These are phyloP conservation scores for Penicillium ucsense DNA, from an alignment of 495 filamentous ascomycete genomes.

Conservation along the genomic window DNA sequence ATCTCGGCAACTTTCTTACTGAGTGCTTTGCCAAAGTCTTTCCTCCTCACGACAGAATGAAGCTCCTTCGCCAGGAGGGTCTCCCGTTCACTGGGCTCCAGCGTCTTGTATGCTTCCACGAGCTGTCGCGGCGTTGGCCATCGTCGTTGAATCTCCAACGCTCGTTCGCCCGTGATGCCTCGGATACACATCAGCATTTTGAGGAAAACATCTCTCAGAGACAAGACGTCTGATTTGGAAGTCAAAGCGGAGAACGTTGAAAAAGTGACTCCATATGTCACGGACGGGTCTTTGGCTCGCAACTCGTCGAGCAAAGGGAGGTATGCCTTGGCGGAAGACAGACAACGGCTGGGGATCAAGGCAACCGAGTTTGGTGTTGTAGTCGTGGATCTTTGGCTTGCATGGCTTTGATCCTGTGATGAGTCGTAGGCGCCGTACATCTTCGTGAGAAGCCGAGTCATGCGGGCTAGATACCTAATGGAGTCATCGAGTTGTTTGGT, in stretches of 20 bases:
- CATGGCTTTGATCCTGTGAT: slow-evolving; percentile 2
- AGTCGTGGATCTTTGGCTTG: neutral
- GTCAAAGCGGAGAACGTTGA: slow-evolving; percentile 59
- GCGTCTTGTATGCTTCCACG: slow-evolving; percentile 54
- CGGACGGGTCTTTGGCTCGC: slow-evolving; percentile 32
- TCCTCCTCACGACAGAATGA: slow-evolving; percentile 50
- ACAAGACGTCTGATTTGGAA: slow-evolving; percentile 65
- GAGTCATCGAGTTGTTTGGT: slow-evolving; percentile 72
- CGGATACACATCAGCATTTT: slow-evolving; percentile 85
- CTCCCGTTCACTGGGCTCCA: slow-evolving; percentile 37
- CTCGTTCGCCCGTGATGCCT: slow-evolving; percentile 72
- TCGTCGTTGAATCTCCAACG: slow-evolving; percentile 64
- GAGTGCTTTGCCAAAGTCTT: slow-evolving; percentile 54
- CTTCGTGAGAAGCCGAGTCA: slow-evolving; percentile 60
- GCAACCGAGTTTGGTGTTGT: slow-evolving; percentile 7
- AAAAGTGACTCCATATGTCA: slow-evolving; percentile 59
- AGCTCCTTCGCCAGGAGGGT: slow-evolving; percentile 43
- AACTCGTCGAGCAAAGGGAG: slow-evolving; percentile 54
- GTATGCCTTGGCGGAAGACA: slow-evolving; percentile 60
- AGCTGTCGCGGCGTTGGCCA: slow-evolving; percentile 68
- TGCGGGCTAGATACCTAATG: slow-evolving; percentile 65
- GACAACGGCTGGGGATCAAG: slow-evolving; percentile 54
- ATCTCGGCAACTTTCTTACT: slow-evolving; percentile 66
- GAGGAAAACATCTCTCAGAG: slow-evolving; percentile 64
- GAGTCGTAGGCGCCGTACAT: slow-evolving; percentile 48